Evolutionary conservation across 1,284 basidiomycete genomes (phyloP).

Genomic region (Rhodotorula sp.): DNA sequence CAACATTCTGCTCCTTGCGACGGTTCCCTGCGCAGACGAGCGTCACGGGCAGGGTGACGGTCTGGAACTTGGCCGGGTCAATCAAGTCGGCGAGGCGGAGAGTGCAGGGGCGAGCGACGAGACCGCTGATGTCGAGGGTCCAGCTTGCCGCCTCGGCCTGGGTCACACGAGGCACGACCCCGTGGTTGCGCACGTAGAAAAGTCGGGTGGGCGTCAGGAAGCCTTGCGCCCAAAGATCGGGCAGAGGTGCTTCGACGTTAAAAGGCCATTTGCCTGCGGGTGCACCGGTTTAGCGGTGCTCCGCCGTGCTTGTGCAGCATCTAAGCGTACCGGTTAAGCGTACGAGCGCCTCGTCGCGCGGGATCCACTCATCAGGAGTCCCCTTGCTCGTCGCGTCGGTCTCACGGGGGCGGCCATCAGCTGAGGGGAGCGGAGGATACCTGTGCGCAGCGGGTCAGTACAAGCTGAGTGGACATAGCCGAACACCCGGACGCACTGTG

Average conservation of each 20-base stretch:
- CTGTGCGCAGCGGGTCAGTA: neutral
- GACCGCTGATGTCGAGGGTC: slow-evolving; percentile 56
- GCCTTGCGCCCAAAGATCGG: slow-evolving; percentile 59
- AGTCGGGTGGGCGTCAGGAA: slow-evolving; percentile 66
- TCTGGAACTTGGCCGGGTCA: slow-evolving; percentile 53
- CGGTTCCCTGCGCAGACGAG: slow-evolving; percentile 70
- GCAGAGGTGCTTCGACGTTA: slow-evolving; percentile 62
- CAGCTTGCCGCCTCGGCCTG: slow-evolving; percentile 55
- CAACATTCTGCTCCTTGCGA: slow-evolving; percentile 68
- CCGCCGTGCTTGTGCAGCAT: slow-evolving; percentile 41
- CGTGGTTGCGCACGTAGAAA: slow-evolving; percentile 70
- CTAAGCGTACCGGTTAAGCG: slow-evolving; percentile 53
- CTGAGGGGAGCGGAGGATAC: slow-evolving; percentile 41
- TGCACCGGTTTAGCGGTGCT: neutral
- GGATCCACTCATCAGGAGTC: slow-evolving; percentile 57
- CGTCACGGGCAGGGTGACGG: slow-evolving; percentile 66
- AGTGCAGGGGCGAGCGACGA: slow-evolving; percentile 55
- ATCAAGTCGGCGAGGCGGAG: slow-evolving; percentile 58
- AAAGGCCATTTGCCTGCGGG: slow-evolving; percentile 57
- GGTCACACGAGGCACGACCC: slow-evolving; percentile 61
- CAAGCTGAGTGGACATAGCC: neutral
- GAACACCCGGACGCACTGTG: neutral
- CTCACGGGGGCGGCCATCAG: slow-evolving; percentile 1
- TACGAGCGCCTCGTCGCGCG: slow-evolving; percentile 54
- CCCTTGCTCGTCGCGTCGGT: slow-evolving; percentile 29